Base-by-base conservation (phyloP, 139 green algal genomes). In the Dunaliella sp. region DNA sequence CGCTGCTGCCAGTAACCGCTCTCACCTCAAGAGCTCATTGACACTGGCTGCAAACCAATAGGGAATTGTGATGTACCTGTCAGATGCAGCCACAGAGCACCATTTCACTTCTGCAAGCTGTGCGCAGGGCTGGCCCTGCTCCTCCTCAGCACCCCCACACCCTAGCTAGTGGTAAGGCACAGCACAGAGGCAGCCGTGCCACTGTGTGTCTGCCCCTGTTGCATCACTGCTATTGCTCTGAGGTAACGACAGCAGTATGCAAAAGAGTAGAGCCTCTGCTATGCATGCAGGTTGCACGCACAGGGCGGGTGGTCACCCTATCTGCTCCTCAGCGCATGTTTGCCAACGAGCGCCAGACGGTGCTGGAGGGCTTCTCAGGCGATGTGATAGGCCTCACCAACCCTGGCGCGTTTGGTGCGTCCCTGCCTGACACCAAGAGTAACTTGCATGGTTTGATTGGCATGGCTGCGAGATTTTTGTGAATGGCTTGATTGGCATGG, bases 271-370 rank as follows among this genome's bases (percentile, higher is more conserved):
- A 85, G 38, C 38, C 38, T 36, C 24, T 81, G 83, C 83, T 59
- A 22, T 73, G 35, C 83, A 34, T 72, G 86, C 31, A 91, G 74
- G 82, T 95, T 33, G 94, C 94, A 16, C 91, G 94, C 84, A 95
- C 88, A 2, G 93, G 93, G 1, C 92, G 94, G 33, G 90, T 90
- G 36, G 87, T 97, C 3, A 90, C 94, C 0, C 86, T 97, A 65
- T 90, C 90, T 1, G 88, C 92, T 0, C 94, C 94, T 16, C 93
- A 96, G 91, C 93, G 93, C 83, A 91, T 97, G 92, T 97, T 97
- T 87, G 94, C 92, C 7, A 90, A 94, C 36, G 89, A 91, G 80
- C 78, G 92, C 30, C 72, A 79, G 77, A 94, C 90, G 3, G 92
- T 93, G 77, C 86, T 95, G 77, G 89, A 93, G 32, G 94, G 91